Conservation (phyloP, 1,284 basidiomycete genomes). For the Porogramme epimiltina region DNA sequence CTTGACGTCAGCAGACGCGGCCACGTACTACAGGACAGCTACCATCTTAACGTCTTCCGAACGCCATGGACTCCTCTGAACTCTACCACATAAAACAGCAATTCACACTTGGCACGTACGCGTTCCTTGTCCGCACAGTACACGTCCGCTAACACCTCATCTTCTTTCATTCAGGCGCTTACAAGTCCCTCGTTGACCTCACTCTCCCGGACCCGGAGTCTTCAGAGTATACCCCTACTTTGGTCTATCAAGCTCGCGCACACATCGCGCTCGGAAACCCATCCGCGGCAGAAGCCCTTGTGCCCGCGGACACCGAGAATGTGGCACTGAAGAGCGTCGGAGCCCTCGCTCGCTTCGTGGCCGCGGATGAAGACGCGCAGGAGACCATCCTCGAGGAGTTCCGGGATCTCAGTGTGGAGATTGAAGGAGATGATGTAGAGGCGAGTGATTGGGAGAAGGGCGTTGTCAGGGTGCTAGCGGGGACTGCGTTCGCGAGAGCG, state of each 20-base stretch:
- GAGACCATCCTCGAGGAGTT: conserved; percentile 78
- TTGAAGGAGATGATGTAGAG: conserved; percentile 76
- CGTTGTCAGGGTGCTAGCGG: conserved; percentile 76
- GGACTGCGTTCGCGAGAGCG: conserved; percentile 80
- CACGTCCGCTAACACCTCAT: conserved; percentile 9
- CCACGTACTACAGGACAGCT: too few relatives aligned
- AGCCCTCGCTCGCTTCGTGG: conserved; percentile 71
- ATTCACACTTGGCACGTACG: conserved; percentile 71
- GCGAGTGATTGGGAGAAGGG: conserved; percentile 66
- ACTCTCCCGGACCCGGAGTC: conserved; percentile 62
- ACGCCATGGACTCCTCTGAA: conserved; percentile 75
- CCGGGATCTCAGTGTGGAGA: conserved; percentile 84
- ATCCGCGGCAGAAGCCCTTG: conserved; percentile 51
- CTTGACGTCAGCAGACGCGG: too few relatives aligned
- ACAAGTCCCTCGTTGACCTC: conserved; percentile 56
- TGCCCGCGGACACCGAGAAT: conserved; percentile 63
- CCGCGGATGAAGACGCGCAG: conserved; percentile 36
- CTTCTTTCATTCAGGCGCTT: conserved; percentile 53
- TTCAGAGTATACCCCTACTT: conserved; percentile 60
- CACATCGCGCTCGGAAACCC: conserved; percentile 77
- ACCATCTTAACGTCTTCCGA: not conserved
- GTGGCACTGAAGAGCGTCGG: conserved; percentile 71
- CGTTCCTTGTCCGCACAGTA: not conserved
- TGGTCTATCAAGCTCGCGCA: conserved; percentile 85
- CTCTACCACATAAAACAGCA: conserved; percentile 86